Evolutionary conservation across 2,329 filamentous ascomycete species (phyloP).

Genomic region (Exutisphaerella laricina): DNA sequence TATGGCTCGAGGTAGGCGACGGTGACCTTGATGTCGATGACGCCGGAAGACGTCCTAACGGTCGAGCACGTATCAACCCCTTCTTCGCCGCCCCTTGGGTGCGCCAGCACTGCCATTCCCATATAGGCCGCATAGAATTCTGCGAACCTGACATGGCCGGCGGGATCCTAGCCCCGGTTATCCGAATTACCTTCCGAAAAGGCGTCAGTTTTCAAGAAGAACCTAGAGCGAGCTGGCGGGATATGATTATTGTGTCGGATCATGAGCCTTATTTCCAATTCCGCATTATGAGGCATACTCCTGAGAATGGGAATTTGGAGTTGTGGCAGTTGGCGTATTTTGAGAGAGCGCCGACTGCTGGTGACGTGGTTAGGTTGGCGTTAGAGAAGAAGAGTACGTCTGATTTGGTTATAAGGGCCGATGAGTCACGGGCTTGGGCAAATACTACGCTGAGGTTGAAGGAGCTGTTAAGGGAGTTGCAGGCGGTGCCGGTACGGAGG

Average conservation of each 20-base stretch:
- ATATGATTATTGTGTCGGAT: not conserved
- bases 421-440: not conserved
- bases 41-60: not conserved
- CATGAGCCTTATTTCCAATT: slow-evolving; percentile 4
- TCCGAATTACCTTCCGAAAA: not conserved
- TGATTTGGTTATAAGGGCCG: not conserved
- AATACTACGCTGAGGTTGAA: not conserved
- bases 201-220: not conserved
- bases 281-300: slow-evolving; percentile 1
- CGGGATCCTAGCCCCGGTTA: not conserved
- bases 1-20: slow-evolving; percentile 1
- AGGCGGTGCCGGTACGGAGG: not conserved
- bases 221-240: not conserved
- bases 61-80: slow-evolving; percentile 1
- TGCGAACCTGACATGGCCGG: not conserved
- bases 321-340: slow-evolving; percentile 1
- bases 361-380: not conserved
- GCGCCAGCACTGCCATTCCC: slow-evolving; percentile 2
- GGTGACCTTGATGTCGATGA: not conserved
- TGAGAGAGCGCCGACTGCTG: not conserved
- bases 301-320: not conserved
- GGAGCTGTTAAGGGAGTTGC: not conserved
- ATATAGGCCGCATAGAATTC: slow-evolving; percentile 2
- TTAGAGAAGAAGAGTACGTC: not conserved
- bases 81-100: not conserved